Conservation (phyloP, 148 eudicot species). For the Chenopodium suecicum region DNA sequence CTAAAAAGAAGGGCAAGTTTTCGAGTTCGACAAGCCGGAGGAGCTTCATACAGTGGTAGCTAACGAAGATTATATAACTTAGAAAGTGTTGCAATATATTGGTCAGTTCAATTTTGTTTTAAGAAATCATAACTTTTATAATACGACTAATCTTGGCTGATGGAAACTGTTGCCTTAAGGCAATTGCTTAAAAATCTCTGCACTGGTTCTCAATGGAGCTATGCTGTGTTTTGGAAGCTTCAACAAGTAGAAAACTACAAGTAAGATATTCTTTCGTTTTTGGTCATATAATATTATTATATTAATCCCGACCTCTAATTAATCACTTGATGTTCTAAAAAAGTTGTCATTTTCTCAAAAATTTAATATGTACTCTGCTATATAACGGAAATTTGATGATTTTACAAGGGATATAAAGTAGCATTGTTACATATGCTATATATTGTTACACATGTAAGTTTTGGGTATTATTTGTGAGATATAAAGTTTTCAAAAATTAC, state of each 20-base stretch:
- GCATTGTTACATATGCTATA: too few species aligned
- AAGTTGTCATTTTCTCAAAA: too few species aligned
- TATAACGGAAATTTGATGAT: too few species aligned
- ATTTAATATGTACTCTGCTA: too few species aligned
- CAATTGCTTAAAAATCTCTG: slow-evolving; percentile 49
- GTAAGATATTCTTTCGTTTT: slow-evolving; percentile 36
- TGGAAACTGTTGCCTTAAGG: slow-evolving; percentile 15
- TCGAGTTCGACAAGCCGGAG: slow-evolving; percentile 5
- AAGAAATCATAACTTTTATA: too few species aligned
- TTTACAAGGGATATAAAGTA: too few species aligned
- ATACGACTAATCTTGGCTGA: background rate
- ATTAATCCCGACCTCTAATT: too few species aligned
- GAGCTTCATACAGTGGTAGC: slow-evolving; percentile 11
- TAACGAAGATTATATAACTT: background rate
- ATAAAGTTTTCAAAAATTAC: too few species aligned
- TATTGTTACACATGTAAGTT: too few species aligned
- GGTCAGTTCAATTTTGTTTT: background rate
- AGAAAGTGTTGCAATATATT: background rate
- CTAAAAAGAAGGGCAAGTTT: slow-evolving; percentile 17
- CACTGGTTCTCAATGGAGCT: slow-evolving; percentile 60
- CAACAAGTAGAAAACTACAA: slow-evolving; percentile 38
- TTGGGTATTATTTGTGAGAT: too few species aligned
- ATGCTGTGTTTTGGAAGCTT: slow-evolving; percentile 83
- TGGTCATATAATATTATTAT: too few species aligned
- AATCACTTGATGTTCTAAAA: too few species aligned